These are phyloP conservation scores for Funneliformis caledonium DNA, from an alignment of 371 early-diverging fungal genomes.

Conservation along the genomic window DNA sequence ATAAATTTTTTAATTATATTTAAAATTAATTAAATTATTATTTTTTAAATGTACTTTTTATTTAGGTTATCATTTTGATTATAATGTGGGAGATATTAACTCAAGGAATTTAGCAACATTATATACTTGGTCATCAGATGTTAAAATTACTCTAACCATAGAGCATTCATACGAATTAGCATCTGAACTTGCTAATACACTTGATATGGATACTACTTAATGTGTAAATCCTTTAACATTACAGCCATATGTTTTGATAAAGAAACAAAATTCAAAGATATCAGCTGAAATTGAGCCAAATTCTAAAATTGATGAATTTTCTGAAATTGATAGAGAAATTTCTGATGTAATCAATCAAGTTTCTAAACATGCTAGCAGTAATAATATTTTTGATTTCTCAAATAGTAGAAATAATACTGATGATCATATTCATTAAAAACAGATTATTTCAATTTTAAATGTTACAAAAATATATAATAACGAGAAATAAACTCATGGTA, in stretches of 20 bases:
- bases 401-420: too few species aligned
- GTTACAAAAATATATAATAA: too few species aligned
- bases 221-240: neutral
- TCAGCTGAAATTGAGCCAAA: too few species aligned
- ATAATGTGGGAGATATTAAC: neutral
- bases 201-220: neutral
- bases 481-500: too few species aligned
- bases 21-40: neutral
- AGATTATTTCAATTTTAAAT: too few species aligned
- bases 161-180: too few species aligned
- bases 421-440: too few species aligned
- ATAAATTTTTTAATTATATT: neutral
- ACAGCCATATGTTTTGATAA: neutral
- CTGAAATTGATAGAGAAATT: too few species aligned
- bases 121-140: neutral
- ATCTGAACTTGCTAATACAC: neutral
- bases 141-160: neutral
- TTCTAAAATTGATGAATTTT: too few species aligned
- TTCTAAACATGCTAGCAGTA: too few species aligned
- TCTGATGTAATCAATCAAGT: neutral
- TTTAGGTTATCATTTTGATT: neutral
- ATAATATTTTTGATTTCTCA: too few species aligned
- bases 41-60: neutral
- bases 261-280: too few species aligned
- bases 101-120: neutral